Evolutionary conservation across 345 rosid species (phyloP), one percentile per base, ranked within the genome.

Genomic region (Eucalyptus tenuipes): DNA sequence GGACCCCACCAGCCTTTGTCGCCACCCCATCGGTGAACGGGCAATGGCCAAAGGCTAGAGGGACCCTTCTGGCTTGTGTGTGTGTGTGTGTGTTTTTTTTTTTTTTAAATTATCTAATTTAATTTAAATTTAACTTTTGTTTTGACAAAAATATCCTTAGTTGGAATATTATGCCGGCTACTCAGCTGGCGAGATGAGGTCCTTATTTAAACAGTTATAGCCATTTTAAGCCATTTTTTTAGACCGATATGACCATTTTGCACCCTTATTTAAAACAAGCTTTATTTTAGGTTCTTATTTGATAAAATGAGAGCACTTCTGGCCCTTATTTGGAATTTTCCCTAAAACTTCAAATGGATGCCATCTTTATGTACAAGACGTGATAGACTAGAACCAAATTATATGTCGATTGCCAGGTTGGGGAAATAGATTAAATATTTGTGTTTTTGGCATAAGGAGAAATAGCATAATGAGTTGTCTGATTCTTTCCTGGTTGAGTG

Each of bases 1-100:
- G 53, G 20, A 16, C 52, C 52, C 52, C 0, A 0, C 7, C 0
- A 1, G 20, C 53, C 53, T 50, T 50, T 50, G 53, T 50, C 1
- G 7, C 4, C 18, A 7, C 53, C 52, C 52, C 52, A 49, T 0
- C 7, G 0, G 1, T 3, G 0, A 49, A 14, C 7, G 52, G 2
- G 52, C 52, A 7, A 49, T 0, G 5, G 18, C 52, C 52, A 49
- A 0, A 14, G 17, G 50, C 0, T 2, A 7, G 17, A 49, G 3
- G 7, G 17, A 49, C 18, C 52, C 52, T 49, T 49, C 18, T 0
- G 18, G 52, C 52, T n/a, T n/a, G n/a, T n/a, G n/a, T n/a, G n/a
- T n/a, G n/a, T n/a, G n/a, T n/a, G n/a, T n/a, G n/a, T n/a, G n/a
- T n/a, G n/a, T n/a, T n/a, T n/a, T 49, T 49, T 8, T 45, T 45